Evolutionary conservation across 495 filamentous ascomycete species (phyloP).

Genomic region (Bombardia bombarda): DNA sequence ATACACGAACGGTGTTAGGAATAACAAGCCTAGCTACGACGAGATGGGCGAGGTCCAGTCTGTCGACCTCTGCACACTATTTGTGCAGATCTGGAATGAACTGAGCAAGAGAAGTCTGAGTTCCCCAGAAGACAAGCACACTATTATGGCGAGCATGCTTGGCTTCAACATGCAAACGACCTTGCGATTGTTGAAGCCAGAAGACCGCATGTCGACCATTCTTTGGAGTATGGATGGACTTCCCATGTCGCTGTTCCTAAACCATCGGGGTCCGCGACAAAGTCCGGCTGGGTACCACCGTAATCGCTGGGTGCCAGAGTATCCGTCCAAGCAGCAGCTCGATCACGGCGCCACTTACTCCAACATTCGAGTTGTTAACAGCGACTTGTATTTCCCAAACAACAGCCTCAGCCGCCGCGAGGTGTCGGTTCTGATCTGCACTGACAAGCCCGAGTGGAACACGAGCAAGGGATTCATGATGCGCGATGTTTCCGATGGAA

Average conservation of each 20-base stretch:
- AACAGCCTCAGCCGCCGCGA: constrained; percentile 13
- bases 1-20: constrained; percentile 12
- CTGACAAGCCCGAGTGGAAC: constrained; percentile 4
- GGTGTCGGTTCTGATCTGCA: constrained; percentile 13
- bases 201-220: constrained; percentile 15
- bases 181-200: constrained; percentile 9
- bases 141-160: constrained; percentile 14
- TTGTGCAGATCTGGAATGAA: constrained; percentile 17
- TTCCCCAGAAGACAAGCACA: constrained; percentile 12
- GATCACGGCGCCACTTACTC: constrained; percentile 8
- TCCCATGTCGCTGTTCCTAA: constrained; percentile 16
- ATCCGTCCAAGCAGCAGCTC: constrained; percentile 11
- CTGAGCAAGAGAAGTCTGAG: constrained; percentile 13
- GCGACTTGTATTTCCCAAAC: constrained; percentile 14
- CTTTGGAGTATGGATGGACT: constrained; percentile 14
- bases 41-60: not conserved
- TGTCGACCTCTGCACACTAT: constrained; percentile 14
- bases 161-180: constrained; percentile 13
- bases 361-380: constrained; percentile 8
- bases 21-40: not conserved
- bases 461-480: constrained; percentile 9
- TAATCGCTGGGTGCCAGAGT: constrained; percentile 14
- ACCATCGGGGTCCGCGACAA: constrained; percentile 8
- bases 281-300: constrained; percentile 9
- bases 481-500: constrained; percentile 3